phyloP scores from a whole-genome alignment of 768 basidiomycete species.

The Pleurotus sapidus region DNA sequence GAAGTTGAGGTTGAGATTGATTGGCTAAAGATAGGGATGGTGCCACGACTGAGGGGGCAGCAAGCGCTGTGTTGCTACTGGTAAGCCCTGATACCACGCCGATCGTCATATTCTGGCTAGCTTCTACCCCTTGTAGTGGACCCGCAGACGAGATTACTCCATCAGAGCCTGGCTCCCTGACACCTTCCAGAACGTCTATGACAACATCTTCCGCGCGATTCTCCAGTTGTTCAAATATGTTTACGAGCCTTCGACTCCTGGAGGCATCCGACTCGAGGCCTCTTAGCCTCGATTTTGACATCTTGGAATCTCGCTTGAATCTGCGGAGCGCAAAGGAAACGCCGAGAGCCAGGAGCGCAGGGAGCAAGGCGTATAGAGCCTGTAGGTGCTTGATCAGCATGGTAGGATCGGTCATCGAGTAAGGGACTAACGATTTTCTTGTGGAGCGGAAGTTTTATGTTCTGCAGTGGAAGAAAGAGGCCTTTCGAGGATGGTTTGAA shows the following conservation, averaged over 20 bases:
- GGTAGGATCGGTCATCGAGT: not conserved
- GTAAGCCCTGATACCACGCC: not conserved
- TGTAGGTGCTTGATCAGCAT: not conserved
- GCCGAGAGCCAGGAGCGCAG: not conserved
- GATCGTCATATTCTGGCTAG: not conserved
- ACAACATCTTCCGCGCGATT: not conserved
- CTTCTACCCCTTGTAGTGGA: not conserved
- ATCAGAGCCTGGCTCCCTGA: conserved; percentile 20
- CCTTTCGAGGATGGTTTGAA: conserved; percentile 11
- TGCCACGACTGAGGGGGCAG: not conserved
- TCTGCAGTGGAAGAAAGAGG: not conserved
- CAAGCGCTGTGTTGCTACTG: not conserved
- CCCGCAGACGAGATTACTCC: conserved; percentile 10
- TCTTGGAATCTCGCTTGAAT: conserved; percentile 2
- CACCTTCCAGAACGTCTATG: conserved; percentile 14
- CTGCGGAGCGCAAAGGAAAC: conserved; percentile 3
- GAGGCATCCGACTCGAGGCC: not conserved
- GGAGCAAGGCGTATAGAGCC: not conserved
- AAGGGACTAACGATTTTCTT: not conserved
- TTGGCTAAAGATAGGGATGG: not conserved
- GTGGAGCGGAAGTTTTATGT: conserved; percentile 5
- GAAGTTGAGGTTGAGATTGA: not conserved
- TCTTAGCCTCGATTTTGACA: not conserved
- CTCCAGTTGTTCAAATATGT: not conserved
- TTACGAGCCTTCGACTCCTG: conserved; percentile 22